Evolutionary conservation across 2,329 filamentous ascomycete species (phyloP), one percentile per base, ranked within the genome.

Genomic region (Hypoxylon sp.): DNA sequence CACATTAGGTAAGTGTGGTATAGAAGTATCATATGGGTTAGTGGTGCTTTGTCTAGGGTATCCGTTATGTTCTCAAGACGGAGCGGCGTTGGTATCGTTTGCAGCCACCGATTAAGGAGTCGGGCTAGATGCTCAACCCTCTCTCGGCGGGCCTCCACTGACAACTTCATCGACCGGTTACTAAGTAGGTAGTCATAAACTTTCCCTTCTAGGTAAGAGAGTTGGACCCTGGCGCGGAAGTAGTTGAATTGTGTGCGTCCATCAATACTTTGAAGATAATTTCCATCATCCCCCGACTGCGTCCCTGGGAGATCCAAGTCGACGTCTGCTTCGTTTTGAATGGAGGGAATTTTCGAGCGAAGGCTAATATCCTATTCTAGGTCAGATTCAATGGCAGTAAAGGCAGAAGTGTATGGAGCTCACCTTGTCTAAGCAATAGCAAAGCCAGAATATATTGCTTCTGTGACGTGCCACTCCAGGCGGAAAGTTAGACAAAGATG

Each of bases 391-490:
- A 41, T 4, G 46, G 37, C 11, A n/a, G 9, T 4, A 8, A n/a
- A 27, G 8, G 16, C 23, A 4, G 25, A 7, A 5, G 2, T 5
- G 8, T 8, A 23, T 9, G 37, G n/a, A 19, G 5, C 56, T 46
- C 55, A 80, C 79, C 72, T 81, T 82, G 56, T 82, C 80, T 4
- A 81, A 68, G 2, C 70, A 70, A 37, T 82, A 82, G 2, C 78
- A 77, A 6, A 81, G 75, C 81, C 80, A 82, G 45, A 82, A 82
- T 1, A 82, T 72, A 0, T 79, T 72, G 2, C 73, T 72, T 25
- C 80, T 70, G 29, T 81, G 78, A n/a, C 75, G 72, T 1, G 73
- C 73, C 2, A 80, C 75, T 0, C 76, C 75, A 0, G 74, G 67
- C 0, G 77, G 53, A 11, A 76, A 76, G 0, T 61, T 57, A 9